Evolutionary conservation across 495 filamentous ascomycete species (phyloP), one percentile per base, ranked within the genome.

Genomic region (Usnea hakonensis): DNA sequence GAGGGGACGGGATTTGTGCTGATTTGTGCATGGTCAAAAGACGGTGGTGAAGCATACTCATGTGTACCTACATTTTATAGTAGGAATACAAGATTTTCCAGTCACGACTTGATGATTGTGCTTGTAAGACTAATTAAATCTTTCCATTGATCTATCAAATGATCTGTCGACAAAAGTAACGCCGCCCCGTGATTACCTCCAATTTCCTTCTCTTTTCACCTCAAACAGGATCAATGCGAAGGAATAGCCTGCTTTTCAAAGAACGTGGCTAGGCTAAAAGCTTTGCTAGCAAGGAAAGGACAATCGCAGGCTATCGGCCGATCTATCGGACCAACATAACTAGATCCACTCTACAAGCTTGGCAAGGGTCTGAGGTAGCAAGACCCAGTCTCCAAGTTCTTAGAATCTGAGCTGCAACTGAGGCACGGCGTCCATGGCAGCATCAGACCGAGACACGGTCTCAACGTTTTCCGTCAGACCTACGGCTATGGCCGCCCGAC

Each of bases 1-100:
- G 43, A 14, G 7, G 32, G 21, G 10, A 21, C 72, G 65, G 46
- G 69, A 71, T 60, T 26, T 72, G 63, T 40, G 72, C 41, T 38
- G 62, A 64, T 55, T 72, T 68, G 52, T 67, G 66, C 17, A 67
- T 68, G 28, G 38, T 69, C 62, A 21, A 61, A 55, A 48, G 44
- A 11, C 5, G 21, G 43, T 13, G 57, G 52, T 56, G 54, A 35
- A 52, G 41, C 21, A 23, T 43, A 11, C 56, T 58, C 44, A 33
- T 62, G 60, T 59, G 32, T 65, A 52, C 43, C 52, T 59, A 46
- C 37, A 35, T 55, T 1, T 37, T 40, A 38, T 64, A 64, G 62
- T 55, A 37, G 62, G 48, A 57, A 64, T 46, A 55, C 37, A 55
- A 55, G 62, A 43, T 60, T 21, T 61, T 55, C 46, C 17, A 61